Evolutionary conservation across 176 grass and related monocot genomes (phyloP), one percentile per base, ranked within the genome.

Genomic region (Ananas comosus): DNA sequence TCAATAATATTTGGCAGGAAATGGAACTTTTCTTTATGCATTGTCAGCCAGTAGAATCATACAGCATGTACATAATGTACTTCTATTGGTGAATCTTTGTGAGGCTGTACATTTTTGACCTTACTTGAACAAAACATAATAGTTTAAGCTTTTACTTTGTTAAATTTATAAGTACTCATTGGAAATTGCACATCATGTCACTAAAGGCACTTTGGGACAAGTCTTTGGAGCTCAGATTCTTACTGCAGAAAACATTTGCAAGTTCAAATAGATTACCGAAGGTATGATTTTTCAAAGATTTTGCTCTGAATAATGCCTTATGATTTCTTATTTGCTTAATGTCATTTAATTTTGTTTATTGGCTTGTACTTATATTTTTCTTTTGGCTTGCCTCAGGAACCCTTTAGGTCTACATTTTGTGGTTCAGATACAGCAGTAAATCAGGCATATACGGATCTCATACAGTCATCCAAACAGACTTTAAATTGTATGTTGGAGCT

Each of bases 211-310:
- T 92, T 42, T 96, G 93, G 93, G 93, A 92, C 74, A 92, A 81
- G 76, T 87, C 83, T 18, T 67, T 96, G 50, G 93, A 96, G 76
- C 70, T 90, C 79, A 77, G 88, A 53, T 96, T 97, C 77, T 81
- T 90, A 70, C 83, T 92, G 53, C 89, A 92, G 69, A 97, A 92
- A 56, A 47, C 76, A 27, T 97, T 97, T 77, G 89, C 93, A 70
- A 79, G 66, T 81, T 87, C 93, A 52, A 97, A 97, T 69, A 97
- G 83, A 81, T 73, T 97, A 33, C 93, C 93, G 66, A 84, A 85
- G 93, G 89, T 97, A 11, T 69, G 51, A 28, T 47, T 27, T 66
- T 16, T 49, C 21, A 19, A 50, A 53, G 61, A 52, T 7, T 42
- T 7, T 7, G 4, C 33, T 42, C 6, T 42, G 33, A 42, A 42